phyloP scores from a whole-genome alignment of 2,329 filamentous ascomycete species.

The Ceratocystis papillata region DNA sequence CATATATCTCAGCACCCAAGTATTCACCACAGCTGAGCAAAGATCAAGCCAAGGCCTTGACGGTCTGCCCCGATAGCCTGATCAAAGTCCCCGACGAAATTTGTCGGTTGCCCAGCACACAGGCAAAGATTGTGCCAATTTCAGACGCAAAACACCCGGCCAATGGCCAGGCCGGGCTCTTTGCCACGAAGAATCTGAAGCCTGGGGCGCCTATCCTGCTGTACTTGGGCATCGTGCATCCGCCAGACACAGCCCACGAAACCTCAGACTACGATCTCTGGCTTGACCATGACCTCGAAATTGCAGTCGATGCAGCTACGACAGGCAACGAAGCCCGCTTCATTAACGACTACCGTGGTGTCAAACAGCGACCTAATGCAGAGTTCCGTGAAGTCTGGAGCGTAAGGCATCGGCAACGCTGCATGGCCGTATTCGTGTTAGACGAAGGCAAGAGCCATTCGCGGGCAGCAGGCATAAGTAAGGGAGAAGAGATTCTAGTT shows the following conservation, averaged over 20 bases:
- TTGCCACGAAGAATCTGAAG: conserved; percentile 43
- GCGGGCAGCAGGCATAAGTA: conserved; percentile 36
- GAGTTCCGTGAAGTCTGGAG: conserved; percentile 53
- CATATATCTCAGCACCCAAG: conserved; percentile 43
- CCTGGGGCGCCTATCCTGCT: conserved; percentile 49
- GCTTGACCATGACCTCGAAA: conserved; percentile 45
- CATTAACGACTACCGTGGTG: conserved; percentile 55
- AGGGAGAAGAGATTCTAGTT: conserved; percentile 54
- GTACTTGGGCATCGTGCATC: conserved; percentile 51
- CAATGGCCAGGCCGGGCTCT: conserved; percentile 48
- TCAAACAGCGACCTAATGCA: conserved; percentile 43
- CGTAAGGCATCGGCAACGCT: conserved; percentile 39
- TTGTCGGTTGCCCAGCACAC: conserved; percentile 37
- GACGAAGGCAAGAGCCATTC: conserved; percentile 33
- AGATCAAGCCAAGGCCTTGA: conserved; percentile 32
- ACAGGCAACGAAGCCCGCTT: conserved; percentile 55
- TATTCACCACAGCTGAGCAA: conserved; percentile 39
- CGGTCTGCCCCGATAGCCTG: conserved; percentile 24
- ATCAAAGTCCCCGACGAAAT: conserved; percentile 31
- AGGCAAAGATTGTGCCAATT: conserved; percentile 47
- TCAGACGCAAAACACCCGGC: conserved; percentile 44
- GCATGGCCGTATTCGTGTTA: conserved; percentile 49
- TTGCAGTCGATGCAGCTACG: conserved; percentile 50
- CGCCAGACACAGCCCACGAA: conserved; percentile 28
- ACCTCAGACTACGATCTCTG: conserved; percentile 54